Base-by-base conservation (phyloP, 2,329 filamentous ascomycete species). In the Dothidotthia symphoricarpi region DNA sequence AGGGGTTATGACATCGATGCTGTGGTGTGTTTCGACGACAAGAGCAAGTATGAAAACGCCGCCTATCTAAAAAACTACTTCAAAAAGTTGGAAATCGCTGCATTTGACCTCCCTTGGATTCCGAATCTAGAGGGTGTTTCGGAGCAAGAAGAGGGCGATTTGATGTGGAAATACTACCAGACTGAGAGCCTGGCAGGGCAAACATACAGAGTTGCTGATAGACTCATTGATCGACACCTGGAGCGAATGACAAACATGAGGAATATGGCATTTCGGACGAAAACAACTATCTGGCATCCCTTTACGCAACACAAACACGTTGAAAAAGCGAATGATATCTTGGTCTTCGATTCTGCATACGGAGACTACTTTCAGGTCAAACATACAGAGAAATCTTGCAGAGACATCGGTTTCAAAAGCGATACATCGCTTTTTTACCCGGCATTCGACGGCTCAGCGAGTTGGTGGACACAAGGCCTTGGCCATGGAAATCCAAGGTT, bases 401-500 rank as follows among this genome's bases (percentile, higher is more conserved):
- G 36, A 30, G 37, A 39, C 29, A 8, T 11, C 17, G 6, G 44
- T 36, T 7, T 35, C n/a, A 27, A 47, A 47, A 37, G 43, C 27
- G 11, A 51, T 41, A 12, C 19, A 48, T 52, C 68, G 6, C 57
- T 81, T 3, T 66, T 88, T 0, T 75, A 74, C 30, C 76, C 86
- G 1, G 83, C 85, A 0, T 89, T 93, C 38, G 88, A 94, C 52
- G 88, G 84, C 2, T 93, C 87, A 0, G 87, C 87, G 1, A 91
- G 86, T 0, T 94, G 88, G 88, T 94, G 88, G 88, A 94, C 88
- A 0, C 88, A 94, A 65, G 88, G 88, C 2, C 75, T 94, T 0
- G 88, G 88, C 1, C 88, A 94, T 49, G 85, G 82, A 5, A 89
- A 87, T 51, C 78, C 86, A 0, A 69, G 75, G 0, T 72, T 94